Evolutionary conservation across 2,329 filamentous ascomycete species (phyloP), one percentile per base, ranked within the genome.

Genomic region (Botrytis fragariae): DNA sequence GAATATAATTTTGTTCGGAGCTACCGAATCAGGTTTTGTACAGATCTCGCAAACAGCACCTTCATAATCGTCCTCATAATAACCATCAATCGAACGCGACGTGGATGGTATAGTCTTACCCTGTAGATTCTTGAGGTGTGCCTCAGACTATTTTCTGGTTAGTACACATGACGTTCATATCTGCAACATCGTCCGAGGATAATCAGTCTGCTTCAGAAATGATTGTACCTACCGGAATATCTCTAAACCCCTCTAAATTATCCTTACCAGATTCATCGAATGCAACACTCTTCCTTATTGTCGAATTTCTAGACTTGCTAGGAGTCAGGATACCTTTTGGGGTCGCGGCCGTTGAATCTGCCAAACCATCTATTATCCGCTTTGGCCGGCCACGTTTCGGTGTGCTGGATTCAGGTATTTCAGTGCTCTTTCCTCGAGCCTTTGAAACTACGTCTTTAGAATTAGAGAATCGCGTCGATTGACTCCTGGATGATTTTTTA

Each of bases 271-370:
- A 90, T 0, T 76, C 76, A 25, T 85, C 83, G 77, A 90, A 91
- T 0, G 84, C 86, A 22, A 90, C 89, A 75, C 81, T 90, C 80
- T 90, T 91, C 22, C 81, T 84, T 69, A 82, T 20, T 39, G 71
- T 69, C 25, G 76, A 77, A 83, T 81, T 57, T 79, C 80, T 64
- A 32, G 83, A 85, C 79, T 86, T 88, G 29, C 83, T 83, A 5
- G 89, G 88, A 4, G 87, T 86, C 60, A 90, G 79, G 72, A 90
- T 91, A 12, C 88, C 84, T 78, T 87, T 89, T 16, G 86, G 83
- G 32, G 54, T 39, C 25, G 60, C 39, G 35, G 64, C 69, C 2
- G 39, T 6, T 3, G 73, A 59, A 9, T 69, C 62, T 25, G 63
- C 2, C 16, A 61, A 59, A 35, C 54, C 70, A 14, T 48, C 62